Evolutionary conservation across 2,329 filamentous ascomycete genomes (phyloP).

Genomic region (Aspergillus sp.): DNA sequence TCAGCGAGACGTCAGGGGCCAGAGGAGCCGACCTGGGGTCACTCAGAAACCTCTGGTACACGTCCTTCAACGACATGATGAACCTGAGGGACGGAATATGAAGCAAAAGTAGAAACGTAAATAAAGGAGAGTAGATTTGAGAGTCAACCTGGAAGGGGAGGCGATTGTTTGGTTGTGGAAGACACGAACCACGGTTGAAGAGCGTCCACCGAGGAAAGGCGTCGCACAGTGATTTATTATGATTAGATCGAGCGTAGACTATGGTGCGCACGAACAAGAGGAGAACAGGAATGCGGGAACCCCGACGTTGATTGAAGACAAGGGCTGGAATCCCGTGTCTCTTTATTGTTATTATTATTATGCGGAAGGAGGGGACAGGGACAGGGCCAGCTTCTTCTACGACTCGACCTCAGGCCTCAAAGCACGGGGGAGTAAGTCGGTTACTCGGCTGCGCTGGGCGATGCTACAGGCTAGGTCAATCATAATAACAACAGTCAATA

Average conservation of each 20-base stretch:
- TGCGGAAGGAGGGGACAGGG: constrained; percentile 8
- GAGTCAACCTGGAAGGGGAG: background rate
- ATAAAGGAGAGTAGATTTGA: constrained; percentile 20
- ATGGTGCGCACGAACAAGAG: background rate
- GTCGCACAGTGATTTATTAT: background rate
- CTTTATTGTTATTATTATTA: constrained; percentile 2
- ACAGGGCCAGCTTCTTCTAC: background rate
- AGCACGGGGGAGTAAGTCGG: background rate
- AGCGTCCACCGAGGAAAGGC: background rate
- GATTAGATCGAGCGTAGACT: background rate
- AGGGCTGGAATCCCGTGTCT: constrained; percentile 1
- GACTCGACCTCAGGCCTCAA: background rate
- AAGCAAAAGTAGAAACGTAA: constrained; percentile 18
- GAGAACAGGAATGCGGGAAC: constrained; percentile 14
- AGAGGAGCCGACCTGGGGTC: constrained; percentile 67
- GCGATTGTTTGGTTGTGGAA: constrained; percentile 16
- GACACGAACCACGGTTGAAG: constrained; percentile 22
- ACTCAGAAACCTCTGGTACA: constrained; percentile 75
- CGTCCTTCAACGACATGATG: constrained; percentile 48
- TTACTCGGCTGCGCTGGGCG: constrained; percentile 10
- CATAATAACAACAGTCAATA: constrained; percentile 9
- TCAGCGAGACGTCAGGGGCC: constrained; percentile 68
- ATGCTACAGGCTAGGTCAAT: constrained; percentile 4
- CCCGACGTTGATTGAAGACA: background rate
- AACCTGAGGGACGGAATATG: constrained; percentile 1